A percentile compares a stretch with the other conserved stretches of the same genome.
These are phyloP conservation scores for Colletotrichum tropicicola DNA, from an alignment of 2,329 filamentous ascomycete genomes.

Conservation along the genomic window DNA sequence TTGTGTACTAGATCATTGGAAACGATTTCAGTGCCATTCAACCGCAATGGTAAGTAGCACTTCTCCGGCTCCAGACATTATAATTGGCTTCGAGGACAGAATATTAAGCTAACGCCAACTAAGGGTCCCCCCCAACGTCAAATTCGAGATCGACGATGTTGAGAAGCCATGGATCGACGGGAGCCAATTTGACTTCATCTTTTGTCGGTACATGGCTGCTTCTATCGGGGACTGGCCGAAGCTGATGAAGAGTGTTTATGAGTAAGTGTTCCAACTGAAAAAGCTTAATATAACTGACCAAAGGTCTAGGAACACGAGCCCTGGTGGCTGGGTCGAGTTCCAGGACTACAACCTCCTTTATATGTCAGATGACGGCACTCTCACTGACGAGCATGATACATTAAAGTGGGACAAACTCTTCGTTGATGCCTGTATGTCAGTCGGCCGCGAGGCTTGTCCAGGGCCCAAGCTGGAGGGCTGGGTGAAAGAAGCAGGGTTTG, in stretches of 20 bases:
- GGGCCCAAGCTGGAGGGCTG: constrained; percentile 35
- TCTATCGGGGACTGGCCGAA: constrained; percentile 39
- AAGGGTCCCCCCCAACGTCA: constrained; percentile 69
- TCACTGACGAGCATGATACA: constrained; percentile 1
- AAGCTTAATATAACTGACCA: too few relatives aligned
- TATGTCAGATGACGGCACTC: constrained; percentile 34
- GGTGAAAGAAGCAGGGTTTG: constrained; percentile 46
- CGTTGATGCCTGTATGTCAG: not conserved
- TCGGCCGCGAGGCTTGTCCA: constrained; percentile 40
- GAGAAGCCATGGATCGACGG: constrained; percentile 33
- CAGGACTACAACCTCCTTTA: constrained; percentile 32
- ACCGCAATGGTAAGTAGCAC: not conserved
- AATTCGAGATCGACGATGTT: constrained; percentile 77
- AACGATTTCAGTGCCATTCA: constrained; percentile 38
- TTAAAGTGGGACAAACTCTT: not conserved
- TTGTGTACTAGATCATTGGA: constrained; percentile 38
- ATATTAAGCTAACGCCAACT: not conserved
- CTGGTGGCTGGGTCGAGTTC: constrained; percentile 43
- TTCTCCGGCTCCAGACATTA: not conserved
- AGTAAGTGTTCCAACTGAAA: too few relatives aligned
- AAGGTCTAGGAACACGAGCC: constrained; percentile 41
- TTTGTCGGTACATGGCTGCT: constrained; percentile 38
- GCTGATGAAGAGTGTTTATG: not conserved
- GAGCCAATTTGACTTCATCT: not conserved
- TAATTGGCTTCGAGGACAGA: not conserved